Conservation (phyloP, 2,329 filamentous ascomycete genomes). For the Fusarium globosum region DNA sequence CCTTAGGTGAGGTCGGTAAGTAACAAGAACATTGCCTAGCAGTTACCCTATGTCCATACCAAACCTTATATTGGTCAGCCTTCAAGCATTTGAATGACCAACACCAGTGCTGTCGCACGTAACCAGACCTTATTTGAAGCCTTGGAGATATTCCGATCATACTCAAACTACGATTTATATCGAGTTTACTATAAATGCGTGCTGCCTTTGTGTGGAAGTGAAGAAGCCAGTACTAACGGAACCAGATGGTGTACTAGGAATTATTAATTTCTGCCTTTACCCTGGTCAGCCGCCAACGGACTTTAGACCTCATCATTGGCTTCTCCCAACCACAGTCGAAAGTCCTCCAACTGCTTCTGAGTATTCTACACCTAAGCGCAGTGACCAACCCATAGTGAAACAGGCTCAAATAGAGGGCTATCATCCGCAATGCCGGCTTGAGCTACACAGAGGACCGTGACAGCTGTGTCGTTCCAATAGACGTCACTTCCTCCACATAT, state of each 20-base stretch:
- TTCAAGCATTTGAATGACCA: neutral
- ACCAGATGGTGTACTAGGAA: slow-evolving; percentile 20
- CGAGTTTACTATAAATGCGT: neutral
- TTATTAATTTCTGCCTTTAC: slow-evolving; percentile 44
- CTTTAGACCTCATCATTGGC: slow-evolving; percentile 28
- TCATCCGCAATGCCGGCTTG: slow-evolving; percentile 41
- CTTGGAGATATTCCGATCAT: slow-evolving; percentile 1
- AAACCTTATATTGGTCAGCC: slow-evolving; percentile 1
- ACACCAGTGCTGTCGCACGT: neutral
- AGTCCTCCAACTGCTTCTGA: neutral
- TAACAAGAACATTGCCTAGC: neutral
- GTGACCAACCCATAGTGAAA: slow-evolving; percentile 3
- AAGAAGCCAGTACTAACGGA: neutral
- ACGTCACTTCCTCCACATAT: slow-evolving; percentile 45
- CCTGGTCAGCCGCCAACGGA: slow-evolving; percentile 43
- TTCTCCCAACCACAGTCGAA: slow-evolving; percentile 16
- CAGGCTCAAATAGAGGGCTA: slow-evolving; percentile 25
- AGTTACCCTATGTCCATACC: neutral
- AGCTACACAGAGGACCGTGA: slow-evolving; percentile 41
- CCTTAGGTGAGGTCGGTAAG: neutral
- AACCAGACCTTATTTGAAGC: neutral
- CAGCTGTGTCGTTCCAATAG: slow-evolving; percentile 41
- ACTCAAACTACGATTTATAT: neutral
- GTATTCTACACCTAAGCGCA: neutral
- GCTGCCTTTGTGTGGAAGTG: neutral